A percentile compares a stretch with the other conserved stretches of the same genome.
Evolutionary conservation across 2,329 filamentous ascomycete species (phyloP).

Genomic region (Aspergillus fijiensis): DNA sequence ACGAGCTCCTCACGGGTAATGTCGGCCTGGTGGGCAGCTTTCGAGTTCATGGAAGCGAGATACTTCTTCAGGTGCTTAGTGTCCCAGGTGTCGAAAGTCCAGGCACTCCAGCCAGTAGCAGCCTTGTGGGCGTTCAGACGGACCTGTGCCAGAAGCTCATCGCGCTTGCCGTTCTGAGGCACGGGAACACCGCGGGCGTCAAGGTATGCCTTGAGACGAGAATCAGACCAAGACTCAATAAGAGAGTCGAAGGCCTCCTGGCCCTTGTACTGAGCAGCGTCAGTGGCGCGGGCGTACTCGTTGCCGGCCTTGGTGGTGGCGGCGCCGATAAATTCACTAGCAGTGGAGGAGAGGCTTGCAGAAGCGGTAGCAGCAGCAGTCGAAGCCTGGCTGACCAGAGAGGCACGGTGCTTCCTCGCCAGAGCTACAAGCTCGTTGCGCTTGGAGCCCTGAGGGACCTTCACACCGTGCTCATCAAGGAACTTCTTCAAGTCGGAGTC

Average conservation of each 20-base stretch:
- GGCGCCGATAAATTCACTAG: slow-evolving; percentile 59
- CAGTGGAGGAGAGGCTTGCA: slow-evolving; percentile 43
- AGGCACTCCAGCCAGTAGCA: slow-evolving; percentile 65
- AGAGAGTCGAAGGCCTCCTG: slow-evolving; percentile 67
- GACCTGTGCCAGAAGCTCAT: slow-evolving; percentile 73
- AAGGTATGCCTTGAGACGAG: slow-evolving; percentile 73
- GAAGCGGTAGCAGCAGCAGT: slow-evolving; percentile 55
- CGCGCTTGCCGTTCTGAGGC: slow-evolving; percentile 67
- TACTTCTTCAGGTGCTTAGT: slow-evolving; percentile 66
- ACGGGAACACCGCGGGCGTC: slow-evolving; percentile 75
- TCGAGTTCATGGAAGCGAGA: slow-evolving; percentile 49
- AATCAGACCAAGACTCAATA: slow-evolving; percentile 68
- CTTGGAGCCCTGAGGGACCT: slow-evolving; percentile 88
- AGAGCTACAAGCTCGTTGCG: slow-evolving; percentile 85
- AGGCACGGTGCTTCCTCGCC: slow-evolving; percentile 80
- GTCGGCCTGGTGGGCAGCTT: slow-evolving; percentile 62
- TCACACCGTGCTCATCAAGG: slow-evolving; percentile 84
- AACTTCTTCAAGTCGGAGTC: slow-evolving; percentile 90
- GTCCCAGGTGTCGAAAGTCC: slow-evolving; percentile 78
- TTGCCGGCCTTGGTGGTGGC: slow-evolving; percentile 75
- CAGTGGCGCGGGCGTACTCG: slow-evolving; percentile 72
- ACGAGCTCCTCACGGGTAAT: slow-evolving; percentile 72
- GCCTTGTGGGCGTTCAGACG: slow-evolving; percentile 71
- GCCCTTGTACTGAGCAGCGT: slow-evolving; percentile 61
- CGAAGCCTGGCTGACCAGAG: slow-evolving; percentile 51